phyloP scores from a whole-genome alignment of 495 filamentous ascomycete species.

The Penicillium robsamsonii region DNA sequence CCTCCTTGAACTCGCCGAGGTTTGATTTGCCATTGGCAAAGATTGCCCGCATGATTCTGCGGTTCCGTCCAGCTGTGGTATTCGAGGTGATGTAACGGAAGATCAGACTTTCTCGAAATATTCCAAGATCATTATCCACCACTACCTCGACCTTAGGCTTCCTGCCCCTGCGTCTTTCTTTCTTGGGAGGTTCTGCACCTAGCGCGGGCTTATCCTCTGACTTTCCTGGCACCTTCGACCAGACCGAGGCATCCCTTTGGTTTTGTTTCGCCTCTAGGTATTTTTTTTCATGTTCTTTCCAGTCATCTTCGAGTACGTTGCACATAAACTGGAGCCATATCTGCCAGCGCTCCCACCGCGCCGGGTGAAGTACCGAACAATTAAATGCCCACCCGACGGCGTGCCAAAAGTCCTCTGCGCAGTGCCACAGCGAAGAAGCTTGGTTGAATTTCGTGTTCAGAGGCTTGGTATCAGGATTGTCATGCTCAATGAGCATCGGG shows the following conservation, averaged over 20 bases:
- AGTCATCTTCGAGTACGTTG: conserved; percentile 73
- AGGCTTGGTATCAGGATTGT: conserved; percentile 41
- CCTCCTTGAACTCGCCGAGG: conserved; percentile 51
- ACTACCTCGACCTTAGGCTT: conserved; percentile 14
- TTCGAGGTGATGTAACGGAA: conserved; percentile 49
- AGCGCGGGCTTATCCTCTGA: background rate
- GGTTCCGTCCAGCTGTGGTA: conserved; percentile 38
- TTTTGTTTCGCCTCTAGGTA: conserved; percentile 17
- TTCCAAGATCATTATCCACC: conserved; percentile 28
- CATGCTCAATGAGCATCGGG: conserved; percentile 7
- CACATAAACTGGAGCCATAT: conserved; percentile 80
- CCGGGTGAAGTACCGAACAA: conserved; percentile 69
- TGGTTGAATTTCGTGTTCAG: conserved; percentile 55
- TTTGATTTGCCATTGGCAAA: conserved; percentile 58
- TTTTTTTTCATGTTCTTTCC: conserved; percentile 51
- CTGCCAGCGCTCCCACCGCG: conserved; percentile 80
- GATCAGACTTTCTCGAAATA: conserved; percentile 53
- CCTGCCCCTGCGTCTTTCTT: background rate
- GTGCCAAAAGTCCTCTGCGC: conserved; percentile 84
- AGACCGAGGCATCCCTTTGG: conserved; percentile 13
- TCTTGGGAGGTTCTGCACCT: background rate
- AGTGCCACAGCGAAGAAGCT: conserved; percentile 65
- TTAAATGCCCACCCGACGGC: conserved; percentile 91
- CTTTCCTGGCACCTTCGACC: background rate
- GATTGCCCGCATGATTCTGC: conserved; percentile 60